Base-by-base conservation (phyloP, 2,329 filamentous ascomycete species). In the Pseudopyricularia cyperi region DNA sequence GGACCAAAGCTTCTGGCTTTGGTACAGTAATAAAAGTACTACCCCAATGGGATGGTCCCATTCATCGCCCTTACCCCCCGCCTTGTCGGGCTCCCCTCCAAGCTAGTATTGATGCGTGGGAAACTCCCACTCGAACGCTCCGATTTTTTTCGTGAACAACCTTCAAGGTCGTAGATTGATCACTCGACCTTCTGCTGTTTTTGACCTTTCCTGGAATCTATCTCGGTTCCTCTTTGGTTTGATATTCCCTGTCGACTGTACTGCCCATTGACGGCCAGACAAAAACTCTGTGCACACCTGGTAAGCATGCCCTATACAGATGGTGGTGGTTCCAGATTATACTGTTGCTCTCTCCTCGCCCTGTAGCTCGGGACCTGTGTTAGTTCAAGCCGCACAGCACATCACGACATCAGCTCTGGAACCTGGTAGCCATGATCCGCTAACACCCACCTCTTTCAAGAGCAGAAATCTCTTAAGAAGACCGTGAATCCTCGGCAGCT, bases 81-180 rank as follows among this genome's bases (percentile, higher is more conserved):
- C 46, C n/a, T n/a, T 51, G 17, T 47, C 50, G 54, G 17, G 42
- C 46, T 48, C 47, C 50, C 52, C 60, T 55, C 53, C 57, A 53
- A 26, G 22, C 33, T 17, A 50, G 48, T 19, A 37, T 44, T 22
- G 39, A 44, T 44, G 39, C 39, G 39, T 22, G 24, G 39, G 39
- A 17, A 37, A 30, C 48, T 39, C 19, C 32, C 48, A 50, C 48
- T 50, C 33, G 48, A n/a, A 50, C 48, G 48, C 22, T 35, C 48
- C 48, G 48, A 49, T n/a, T 39, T 50, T 44, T 50, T 50, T 50
- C 33, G 46, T 32, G 47, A 35, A 35, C 15, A 35, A 34, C 48
- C 48, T 28, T 50, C 48, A 34, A 28, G 33, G n/a, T 19, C n/a
- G 33, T 26, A 24, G 48, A 50, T 50, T 50, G 48, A 50, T 50